A percentile compares a stretch with the other conserved stretches of the same genome.
Evolutionary conservation across 306 rosid species (phyloP).

Genomic region (Arachis hypogaea): DNA sequence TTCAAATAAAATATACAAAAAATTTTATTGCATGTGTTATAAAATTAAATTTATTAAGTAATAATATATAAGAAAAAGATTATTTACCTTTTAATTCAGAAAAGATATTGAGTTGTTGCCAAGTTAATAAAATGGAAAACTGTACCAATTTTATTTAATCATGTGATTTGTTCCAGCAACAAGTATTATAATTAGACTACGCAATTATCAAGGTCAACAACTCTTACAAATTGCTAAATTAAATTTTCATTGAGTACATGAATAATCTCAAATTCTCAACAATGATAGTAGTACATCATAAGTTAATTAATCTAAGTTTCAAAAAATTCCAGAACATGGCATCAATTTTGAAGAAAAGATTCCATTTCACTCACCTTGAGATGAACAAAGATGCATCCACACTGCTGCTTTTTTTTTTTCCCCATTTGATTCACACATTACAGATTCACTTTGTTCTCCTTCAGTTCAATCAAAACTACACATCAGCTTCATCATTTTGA

Average conservation of each 20-base stretch:
- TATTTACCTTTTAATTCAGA: too few species aligned
- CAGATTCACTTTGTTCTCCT: constrained; percentile 30
- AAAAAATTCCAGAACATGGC: not conserved
- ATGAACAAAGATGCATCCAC: constrained; percentile 39
- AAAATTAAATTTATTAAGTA: too few species aligned
- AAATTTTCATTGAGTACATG: not conserved
- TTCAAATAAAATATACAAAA: too few species aligned
- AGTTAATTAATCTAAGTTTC: not conserved
- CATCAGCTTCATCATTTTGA: constrained; percentile 35
- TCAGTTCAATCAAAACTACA: constrained; percentile 15
- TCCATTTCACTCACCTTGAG: constrained; percentile 43
- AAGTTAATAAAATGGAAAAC: too few species aligned
- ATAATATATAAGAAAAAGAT: too few species aligned
- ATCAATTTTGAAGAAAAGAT: constrained; percentile 42
- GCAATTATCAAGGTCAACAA: not conserved
- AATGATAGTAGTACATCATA: not conserved
- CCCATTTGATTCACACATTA: not conserved
- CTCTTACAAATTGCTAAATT: not conserved
- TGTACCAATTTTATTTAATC: not conserved
- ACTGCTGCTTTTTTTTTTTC: constrained; percentile 4
- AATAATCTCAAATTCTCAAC: not conserved
- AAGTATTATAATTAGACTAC: not conserved
- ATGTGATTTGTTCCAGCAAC: not conserved
- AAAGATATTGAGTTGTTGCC: too few species aligned
- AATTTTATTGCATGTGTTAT: too few species aligned